A percentile compares a stretch with the other conserved stretches of the same genome.
Conservation (phyloP, 106 monocot genomes). For the Dendrobium chrysotoxum region DNA sequence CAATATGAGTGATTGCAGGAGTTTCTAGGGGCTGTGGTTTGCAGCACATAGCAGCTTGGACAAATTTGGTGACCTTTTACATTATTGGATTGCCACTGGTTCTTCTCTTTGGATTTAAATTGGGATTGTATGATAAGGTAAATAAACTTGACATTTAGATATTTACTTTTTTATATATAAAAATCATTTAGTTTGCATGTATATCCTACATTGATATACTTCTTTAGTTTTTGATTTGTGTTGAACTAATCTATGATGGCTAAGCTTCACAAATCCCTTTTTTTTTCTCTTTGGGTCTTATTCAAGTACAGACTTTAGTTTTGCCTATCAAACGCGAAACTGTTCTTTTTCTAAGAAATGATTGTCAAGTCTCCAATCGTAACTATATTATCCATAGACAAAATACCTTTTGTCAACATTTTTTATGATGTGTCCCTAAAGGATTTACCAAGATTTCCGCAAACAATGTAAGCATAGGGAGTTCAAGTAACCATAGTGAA, state of each 20-base stretch:
- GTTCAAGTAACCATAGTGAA: neutral
- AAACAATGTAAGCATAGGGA: neutral
- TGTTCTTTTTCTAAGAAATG: neutral
- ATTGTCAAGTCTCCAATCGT: neutral
- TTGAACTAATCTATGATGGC: neutral
- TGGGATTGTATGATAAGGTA: conserved; percentile 48
- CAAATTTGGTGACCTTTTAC: conserved; percentile 67
- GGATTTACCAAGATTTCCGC: no score
- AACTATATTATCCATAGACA: neutral
- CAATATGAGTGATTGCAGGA: conserved; percentile 19
- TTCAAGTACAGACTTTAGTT: neutral
- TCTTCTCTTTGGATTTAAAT: conserved; percentile 51
- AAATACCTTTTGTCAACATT: neutral
- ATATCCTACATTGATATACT: neutral
- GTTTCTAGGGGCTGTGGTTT: conserved; percentile 88
- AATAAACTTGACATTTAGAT: neutral
- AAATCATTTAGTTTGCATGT: neutral
- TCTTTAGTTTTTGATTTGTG: neutral
- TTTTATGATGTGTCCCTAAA: no score
- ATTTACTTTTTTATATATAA: neutral
- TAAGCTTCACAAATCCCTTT: neutral
- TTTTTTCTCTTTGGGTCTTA: neutral
- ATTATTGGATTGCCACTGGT: conserved; percentile 61
- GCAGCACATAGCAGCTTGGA: conserved; percentile 81
- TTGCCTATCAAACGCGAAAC: neutral